Evolutionary conservation across 192 early-diverging fungal genomes (phyloP).

Genomic region (Phlyctochytrium arcticum): DNA sequence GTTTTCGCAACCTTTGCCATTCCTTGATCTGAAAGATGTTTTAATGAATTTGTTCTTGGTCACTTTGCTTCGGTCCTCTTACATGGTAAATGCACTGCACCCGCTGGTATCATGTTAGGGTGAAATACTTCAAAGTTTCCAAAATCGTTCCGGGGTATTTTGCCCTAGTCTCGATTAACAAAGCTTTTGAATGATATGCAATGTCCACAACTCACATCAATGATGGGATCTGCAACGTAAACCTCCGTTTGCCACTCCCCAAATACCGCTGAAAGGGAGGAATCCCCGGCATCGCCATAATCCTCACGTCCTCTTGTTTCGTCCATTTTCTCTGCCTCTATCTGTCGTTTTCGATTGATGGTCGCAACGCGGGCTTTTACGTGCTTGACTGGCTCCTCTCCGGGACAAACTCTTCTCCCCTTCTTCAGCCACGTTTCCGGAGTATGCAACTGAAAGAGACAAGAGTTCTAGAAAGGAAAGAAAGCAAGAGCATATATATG

Average conservation of each 20-base stretch:
- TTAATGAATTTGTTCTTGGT: neutral
- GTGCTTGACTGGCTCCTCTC: slow-evolving; percentile 40
- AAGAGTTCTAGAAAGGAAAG: neutral
- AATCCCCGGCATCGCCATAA: slow-evolving; percentile 11
- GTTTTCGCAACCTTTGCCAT: slow-evolving; percentile 67
- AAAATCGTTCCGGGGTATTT: slow-evolving; percentile 75
- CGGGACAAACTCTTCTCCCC: slow-evolving; percentile 48
- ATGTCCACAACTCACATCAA: slow-evolving; percentile 45
- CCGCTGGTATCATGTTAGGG: slow-evolving; percentile 76
- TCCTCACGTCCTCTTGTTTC: slow-evolving; percentile 1
- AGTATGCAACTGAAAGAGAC: slow-evolving; percentile 25
- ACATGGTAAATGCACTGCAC: slow-evolving; percentile 65
- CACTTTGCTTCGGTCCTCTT: neutral
- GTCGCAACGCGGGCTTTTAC: slow-evolving; percentile 46
- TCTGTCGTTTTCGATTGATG: slow-evolving; percentile 36
- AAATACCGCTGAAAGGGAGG: slow-evolving; percentile 52
- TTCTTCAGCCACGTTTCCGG: slow-evolving; percentile 62
- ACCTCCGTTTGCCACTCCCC: slow-evolving; percentile 86
- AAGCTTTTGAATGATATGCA: neutral
- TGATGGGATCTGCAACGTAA: slow-evolving; percentile 58
- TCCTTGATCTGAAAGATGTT: slow-evolving; percentile 25
- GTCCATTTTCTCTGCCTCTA: slow-evolving; percentile 30
- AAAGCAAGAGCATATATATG: neutral
- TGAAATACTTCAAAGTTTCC: slow-evolving; percentile 85
- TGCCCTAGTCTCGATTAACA: slow-evolving; percentile 51